Evolutionary conservation across 495 filamentous ascomycete species (phyloP), one percentile per base, ranked within the genome.

Genomic region (Podospora pseudoanserina): DNA sequence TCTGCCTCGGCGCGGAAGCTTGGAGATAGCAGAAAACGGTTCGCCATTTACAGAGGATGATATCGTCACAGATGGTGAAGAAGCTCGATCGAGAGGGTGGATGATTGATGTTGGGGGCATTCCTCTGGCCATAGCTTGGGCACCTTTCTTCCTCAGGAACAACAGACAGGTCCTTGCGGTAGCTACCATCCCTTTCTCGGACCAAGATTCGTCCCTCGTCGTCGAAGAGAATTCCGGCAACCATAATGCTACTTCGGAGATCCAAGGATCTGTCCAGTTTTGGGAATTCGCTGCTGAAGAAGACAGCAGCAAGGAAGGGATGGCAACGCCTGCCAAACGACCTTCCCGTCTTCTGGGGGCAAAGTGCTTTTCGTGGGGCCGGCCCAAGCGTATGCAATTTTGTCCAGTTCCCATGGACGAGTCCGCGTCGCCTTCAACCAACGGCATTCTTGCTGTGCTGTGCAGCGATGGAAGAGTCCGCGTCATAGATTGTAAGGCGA

Each of bases 51-150:
- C 39, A 16, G 13, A 49, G 39, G 2, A 49, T 6, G 39, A 49
- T 49, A 49, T 49, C 39, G 39, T 13, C 15, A 27, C 65, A 0
- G 64, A 71, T 32, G 68, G 74, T 20, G 58, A 64, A 55, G 68
- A 69, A 3, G 59, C 64, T 7, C 20, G 69, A 0, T 75, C 79
- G 23, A 49, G 65, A 5, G 80, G 82, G 11, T 83, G 80, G 80
- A 73, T 82, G 65, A 66, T 85, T 57, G 76, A 85, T 66, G 76
- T 79, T 5, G 82, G 79, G 27, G 80, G 82, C 60, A 77, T 83
- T 32, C 75, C 79, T 13, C 72, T 83, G 28, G 76, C 78, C 15
- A 74, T 84, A 69, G 77, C 69, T 15, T 85, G 82, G 82, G 80
- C 78, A 3, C 80, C 81, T 3, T 63, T 74, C n/a, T 63, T 74